phyloP scores from a whole-genome alignment of 1,284 basidiomycete genomes.

The Fomitopsis betulina region DNA sequence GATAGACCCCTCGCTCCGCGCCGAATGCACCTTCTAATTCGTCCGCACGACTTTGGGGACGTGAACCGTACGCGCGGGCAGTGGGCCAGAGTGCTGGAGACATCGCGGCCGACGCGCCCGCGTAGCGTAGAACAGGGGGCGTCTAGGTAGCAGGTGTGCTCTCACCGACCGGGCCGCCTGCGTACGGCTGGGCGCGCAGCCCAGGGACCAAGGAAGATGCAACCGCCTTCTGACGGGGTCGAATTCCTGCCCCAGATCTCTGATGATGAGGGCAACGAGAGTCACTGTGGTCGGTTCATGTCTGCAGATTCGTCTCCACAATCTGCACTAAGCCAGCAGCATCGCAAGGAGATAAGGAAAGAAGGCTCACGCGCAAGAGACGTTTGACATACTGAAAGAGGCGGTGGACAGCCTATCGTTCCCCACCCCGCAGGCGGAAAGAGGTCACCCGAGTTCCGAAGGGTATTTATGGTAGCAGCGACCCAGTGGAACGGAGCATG shows the following conservation, averaged over 20 bases:
- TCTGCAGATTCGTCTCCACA: background rate
- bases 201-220: background rate
- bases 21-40: background rate
- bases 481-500: constrained; percentile 2
- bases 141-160: background rate
- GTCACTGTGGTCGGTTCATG: background rate
- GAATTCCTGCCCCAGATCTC: background rate
- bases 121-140: background rate
- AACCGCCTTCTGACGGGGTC: background rate
- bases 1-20: background rate
- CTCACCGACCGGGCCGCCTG: background rate
- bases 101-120: background rate
- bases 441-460: constrained; percentile 3
- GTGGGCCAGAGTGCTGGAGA: background rate
- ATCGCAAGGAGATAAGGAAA: background rate
- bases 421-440: background rate
- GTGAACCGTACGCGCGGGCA: background rate
- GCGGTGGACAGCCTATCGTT: background rate
- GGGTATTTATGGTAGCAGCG: background rate
- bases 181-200: background rate
- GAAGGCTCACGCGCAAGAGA: background rate
- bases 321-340: background rate
- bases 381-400: background rate
- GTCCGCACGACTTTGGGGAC: background rate
- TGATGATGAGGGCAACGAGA: background rate